Conservation (phyloP, 2,329 filamentous ascomycete species). For the Celoporthe dispersa region DNA sequence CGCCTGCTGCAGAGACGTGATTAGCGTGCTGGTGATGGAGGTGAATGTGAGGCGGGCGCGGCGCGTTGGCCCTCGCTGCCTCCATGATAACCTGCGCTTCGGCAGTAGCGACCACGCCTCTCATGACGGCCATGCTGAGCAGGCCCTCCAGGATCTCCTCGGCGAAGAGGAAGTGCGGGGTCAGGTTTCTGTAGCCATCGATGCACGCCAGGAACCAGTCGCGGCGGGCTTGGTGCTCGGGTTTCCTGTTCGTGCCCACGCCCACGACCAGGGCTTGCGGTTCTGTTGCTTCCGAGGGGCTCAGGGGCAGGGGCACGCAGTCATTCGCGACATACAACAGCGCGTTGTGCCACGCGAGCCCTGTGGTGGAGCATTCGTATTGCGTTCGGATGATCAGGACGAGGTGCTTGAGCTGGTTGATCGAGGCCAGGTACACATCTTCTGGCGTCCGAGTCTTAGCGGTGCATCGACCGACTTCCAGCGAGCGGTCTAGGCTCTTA, state of each 20-base stretch:
- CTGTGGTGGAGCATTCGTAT: conserved; percentile 25
- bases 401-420: conserved; percentile 32
- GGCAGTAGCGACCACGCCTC: conserved; percentile 23
- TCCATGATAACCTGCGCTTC: conserved; percentile 28
- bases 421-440: conserved; percentile 29
- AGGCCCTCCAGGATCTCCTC: conserved; percentile 35
- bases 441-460: conserved; percentile 10
- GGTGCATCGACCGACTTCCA: conserved; percentile 4
- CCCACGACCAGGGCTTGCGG: not conserved
- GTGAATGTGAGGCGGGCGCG: not conserved
- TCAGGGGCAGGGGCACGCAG: conserved; percentile 12
- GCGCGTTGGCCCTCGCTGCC: not conserved
- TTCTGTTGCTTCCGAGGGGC: not conserved
- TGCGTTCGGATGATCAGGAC: conserved; percentile 27
- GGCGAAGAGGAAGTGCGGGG: conserved; percentile 34
- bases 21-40: not conserved
- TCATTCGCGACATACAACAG: conserved; percentile 38
- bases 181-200: conserved; percentile 35
- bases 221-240: conserved; percentile 29
- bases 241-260: conserved; percentile 15
- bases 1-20: not conserved
- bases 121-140: conserved; percentile 34
- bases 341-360: conserved; percentile 37
- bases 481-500: not conserved
- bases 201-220: conserved; percentile 38